Evolutionary conservation across 495 filamentous ascomycete genomes (phyloP).

Genomic region (Neurospora terricola): DNA sequence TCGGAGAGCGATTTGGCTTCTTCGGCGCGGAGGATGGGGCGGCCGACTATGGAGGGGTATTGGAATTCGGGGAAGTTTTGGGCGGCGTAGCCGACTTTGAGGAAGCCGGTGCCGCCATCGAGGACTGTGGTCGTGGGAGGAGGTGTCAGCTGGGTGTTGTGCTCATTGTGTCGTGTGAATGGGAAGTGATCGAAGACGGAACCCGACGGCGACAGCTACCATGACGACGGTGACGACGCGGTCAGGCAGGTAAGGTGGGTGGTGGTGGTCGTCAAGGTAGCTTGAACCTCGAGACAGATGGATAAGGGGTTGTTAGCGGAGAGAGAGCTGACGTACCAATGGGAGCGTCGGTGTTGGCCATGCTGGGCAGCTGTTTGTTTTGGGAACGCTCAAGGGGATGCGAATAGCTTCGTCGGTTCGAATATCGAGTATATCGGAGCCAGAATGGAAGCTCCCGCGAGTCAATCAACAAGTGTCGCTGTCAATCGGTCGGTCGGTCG

Average conservation of each 20-base stretch:
- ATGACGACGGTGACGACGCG: not conserved
- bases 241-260: not conserved
- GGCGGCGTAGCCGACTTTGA: constrained; percentile 97
- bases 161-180: not conserved
- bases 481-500: not conserved
- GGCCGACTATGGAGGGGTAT: constrained; percentile 96
- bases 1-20: constrained; percentile 50
- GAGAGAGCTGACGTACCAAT: constrained; percentile 8
- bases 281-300: not conserved
- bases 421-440: not conserved
- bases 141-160: constrained; percentile 9
- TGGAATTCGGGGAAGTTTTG: constrained; percentile 99
- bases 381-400: not conserved
- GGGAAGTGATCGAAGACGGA: not conserved
- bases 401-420: not conserved
- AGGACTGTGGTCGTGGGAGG: constrained; percentile 54
- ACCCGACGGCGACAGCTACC: not conserved
- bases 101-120: constrained; percentile 99
- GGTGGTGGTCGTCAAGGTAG: not conserved
- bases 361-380: not conserved
- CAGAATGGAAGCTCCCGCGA: not conserved
- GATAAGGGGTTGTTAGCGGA: constrained; percentile 10
- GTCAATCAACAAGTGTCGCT: not conserved
- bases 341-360: constrained; percentile 4
- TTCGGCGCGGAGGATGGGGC: constrained; percentile 93